Conservation (phyloP, 768 basidiomycete species). For the Calvatia gigantea region DNA sequence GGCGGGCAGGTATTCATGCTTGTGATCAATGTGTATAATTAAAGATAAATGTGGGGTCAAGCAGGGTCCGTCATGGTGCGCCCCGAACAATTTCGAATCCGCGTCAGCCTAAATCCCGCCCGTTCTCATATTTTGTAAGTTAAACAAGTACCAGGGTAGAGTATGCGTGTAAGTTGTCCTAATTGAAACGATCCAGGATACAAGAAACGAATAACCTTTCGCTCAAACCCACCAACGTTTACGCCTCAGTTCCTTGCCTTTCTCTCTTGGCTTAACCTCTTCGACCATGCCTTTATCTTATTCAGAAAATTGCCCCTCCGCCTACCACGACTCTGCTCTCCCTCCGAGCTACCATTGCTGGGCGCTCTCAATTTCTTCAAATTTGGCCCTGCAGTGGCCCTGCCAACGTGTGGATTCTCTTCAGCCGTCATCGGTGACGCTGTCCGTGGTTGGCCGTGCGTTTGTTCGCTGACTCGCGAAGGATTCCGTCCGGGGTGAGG, state of each 20-base stretch:
- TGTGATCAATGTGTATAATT: no score
- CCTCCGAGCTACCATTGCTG: not conserved
- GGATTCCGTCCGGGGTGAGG: not conserved
- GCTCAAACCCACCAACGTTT: not conserved
- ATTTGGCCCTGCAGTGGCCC: not conserved
- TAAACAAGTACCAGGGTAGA: no score
- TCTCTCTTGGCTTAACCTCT: slow-evolving; percentile 7
- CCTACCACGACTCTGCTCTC: not conserved
- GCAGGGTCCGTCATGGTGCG: not conserved
- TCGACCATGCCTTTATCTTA: slow-evolving; percentile 6
- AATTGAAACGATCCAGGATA: not conserved
- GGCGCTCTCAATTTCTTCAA: not conserved
- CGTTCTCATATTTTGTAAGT: no score
- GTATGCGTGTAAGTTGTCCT: no score
- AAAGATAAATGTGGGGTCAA: no score
- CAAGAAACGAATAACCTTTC: not conserved
- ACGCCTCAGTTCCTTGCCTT: not conserved
- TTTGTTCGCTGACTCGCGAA: not conserved
- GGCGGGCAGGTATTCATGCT: slow-evolving; percentile 49
- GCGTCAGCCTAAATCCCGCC: no score
- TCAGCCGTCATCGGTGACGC: not conserved
- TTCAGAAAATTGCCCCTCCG: slow-evolving; percentile 1
- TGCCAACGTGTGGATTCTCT: slow-evolving; percentile 2
- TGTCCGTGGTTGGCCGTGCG: not conserved
- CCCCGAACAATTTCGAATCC: not conserved